Evolutionary conservation across 2,329 filamentous ascomycete species (phyloP), one percentile per base, ranked within the genome.

Genomic region (Thermothelomyces thermophilus): DNA sequence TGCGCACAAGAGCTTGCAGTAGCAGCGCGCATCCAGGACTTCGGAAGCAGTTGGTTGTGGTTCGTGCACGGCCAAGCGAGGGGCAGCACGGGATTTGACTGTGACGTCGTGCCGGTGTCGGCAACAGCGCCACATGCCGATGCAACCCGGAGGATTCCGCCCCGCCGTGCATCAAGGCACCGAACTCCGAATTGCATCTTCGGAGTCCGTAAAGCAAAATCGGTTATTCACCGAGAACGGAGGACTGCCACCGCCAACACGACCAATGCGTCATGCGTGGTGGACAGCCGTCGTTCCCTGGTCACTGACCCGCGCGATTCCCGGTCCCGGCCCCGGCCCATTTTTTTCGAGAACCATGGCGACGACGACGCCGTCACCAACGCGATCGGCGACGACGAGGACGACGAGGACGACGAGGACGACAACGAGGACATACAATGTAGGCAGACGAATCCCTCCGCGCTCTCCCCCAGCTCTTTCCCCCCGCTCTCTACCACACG

Each of bases 231-330:
- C 17, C 20, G 44, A 43, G 24, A 43, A 34, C 24, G 41, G 34
- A 51, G 34, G 26, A 17, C 14, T 34, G 9, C 24, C 42, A n/a
- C n/a, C n/a, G n/a, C n/a, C 41, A 24, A 6, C 28, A 16, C 46
- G n/a, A 39, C 14, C 48, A 46, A 54, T 54, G 52, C 48, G 41
- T 33, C 42, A 54, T 54, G 52, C 52, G 33, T 41, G 42, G 48
- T 48, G 49, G 46, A 34, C 46, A 34, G 37, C 36, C 36, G 47
- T 47, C 28, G 41, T 53, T 28, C 50, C 45, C 19, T 11, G 41
- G 41, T 33, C 50, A 43, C 22, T 46, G 42, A 46, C 19, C 28
- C 22, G 39, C 47, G 39, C 28, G 24, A 49, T 41, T 30, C 24
- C 3, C 24, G 36, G 30, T 16, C 19, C 24, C 30, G 22, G 20